Percentiles rank a stretch among this genome's conserved stretches.
phyloP scores from a whole-genome alignment of 768 basidiomycete species.

The Suillus luteus region DNA sequence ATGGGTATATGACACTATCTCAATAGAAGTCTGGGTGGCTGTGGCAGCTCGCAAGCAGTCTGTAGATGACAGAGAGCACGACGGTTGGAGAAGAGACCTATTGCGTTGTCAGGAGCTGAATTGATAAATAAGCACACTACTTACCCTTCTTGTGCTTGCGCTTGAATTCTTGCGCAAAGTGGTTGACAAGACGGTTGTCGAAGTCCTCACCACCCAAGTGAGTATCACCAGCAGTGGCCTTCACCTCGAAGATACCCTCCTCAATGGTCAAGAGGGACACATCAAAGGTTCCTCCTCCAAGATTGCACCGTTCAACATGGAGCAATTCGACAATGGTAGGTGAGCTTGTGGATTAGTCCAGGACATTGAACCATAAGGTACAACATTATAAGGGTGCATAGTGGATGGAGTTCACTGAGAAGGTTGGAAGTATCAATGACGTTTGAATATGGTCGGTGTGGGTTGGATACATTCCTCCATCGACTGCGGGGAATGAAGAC shows the following conservation, averaged over 20 bases:
- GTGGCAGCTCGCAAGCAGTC: constrained; percentile 83
- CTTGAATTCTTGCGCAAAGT: constrained; percentile 97
- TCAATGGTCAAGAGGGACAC: constrained; percentile 95
- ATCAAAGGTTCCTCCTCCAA: constrained; percentile 98
- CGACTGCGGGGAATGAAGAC: no score
- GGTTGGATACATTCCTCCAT: no score
- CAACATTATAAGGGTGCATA: no score
- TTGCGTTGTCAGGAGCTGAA: constrained; percentile 16
- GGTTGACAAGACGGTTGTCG: constrained; percentile 95
- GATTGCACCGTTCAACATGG: no score
- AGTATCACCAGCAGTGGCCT: constrained; percentile 97
- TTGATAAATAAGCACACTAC: constrained; percentile 18
- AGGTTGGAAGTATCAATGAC: no score
- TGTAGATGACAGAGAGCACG: constrained; percentile 97
- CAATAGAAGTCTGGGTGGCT: no score
- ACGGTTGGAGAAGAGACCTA: constrained; percentile 86
- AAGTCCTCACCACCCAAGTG: constrained; percentile 99
- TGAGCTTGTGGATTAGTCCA: no score
- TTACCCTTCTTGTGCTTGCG: constrained; percentile 93
- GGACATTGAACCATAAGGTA: no score
- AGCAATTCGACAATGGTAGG: no score
- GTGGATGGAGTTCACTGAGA: no score
- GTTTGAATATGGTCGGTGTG: no score
- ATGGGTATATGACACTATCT: no score
- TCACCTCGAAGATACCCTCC: constrained; percentile 97